Evolutionary conservation across 768 basidiomycete genomes (phyloP).

Genomic region (Cubamyces lactineus): DNA sequence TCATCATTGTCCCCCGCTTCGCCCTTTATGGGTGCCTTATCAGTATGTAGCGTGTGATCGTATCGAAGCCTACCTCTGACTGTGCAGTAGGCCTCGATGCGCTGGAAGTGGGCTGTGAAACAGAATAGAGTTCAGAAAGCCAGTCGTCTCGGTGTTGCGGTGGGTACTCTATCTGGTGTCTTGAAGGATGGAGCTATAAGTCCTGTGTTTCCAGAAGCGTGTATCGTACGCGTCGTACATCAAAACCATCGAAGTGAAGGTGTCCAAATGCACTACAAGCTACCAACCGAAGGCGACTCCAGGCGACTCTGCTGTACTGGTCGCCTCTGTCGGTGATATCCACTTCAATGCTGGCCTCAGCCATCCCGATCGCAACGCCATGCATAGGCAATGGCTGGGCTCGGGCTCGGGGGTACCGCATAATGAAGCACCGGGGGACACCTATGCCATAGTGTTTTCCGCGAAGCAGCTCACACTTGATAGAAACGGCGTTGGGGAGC

Average conservation of each 20-base stretch:
- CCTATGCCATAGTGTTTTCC: conserved; percentile 50
- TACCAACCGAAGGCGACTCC: conserved; percentile 36
- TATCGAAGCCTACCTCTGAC: neutral
- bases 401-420: conserved; percentile 34
- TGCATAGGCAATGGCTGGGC: conserved; percentile 61
- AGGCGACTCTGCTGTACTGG: conserved; percentile 43
- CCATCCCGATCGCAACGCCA: conserved; percentile 44
- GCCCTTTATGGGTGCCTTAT: conserved; percentile 31
- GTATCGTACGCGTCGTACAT: conserved; percentile 48
- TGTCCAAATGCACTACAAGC: conserved; percentile 52
- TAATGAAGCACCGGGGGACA: conserved; percentile 47
- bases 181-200: conserved; percentile 18
- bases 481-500: conserved; percentile 36
- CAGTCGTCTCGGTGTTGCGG: conserved; percentile 10
- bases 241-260: conserved; percentile 44
- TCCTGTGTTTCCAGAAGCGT: conserved; percentile 33
- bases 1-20: conserved; percentile 32
- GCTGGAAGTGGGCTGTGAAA: conserved; percentile 45
- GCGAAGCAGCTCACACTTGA: conserved; percentile 50
- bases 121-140: conserved; percentile 36
- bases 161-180: conserved; percentile 17
- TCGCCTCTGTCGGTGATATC: conserved; percentile 46
- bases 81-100: conserved; percentile 49
- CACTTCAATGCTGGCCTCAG: conserved; percentile 50
- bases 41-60: conserved; percentile 39